Percentiles rank a stretch among this genome's conserved stretches.
These are phyloP conservation scores for Phyllosticta citriasiana DNA, from an alignment of 2,329 filamentous ascomycete species.

Conservation along the genomic window DNA sequence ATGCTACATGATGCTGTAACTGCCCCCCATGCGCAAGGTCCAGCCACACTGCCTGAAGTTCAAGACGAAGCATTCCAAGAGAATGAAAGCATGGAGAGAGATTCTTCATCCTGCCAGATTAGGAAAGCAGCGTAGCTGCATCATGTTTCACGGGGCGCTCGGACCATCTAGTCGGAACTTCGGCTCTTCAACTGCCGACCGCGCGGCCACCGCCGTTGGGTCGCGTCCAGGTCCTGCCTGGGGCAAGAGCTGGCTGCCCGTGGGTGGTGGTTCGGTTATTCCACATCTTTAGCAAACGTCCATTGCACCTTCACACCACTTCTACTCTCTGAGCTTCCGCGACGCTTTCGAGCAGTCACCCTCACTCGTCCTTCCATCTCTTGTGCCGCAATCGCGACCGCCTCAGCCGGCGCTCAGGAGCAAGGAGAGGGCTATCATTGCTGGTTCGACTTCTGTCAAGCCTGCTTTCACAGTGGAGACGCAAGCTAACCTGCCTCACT, in stretches of 20 bases:
- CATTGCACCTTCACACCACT: neutral
- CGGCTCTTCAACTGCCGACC: neutral
- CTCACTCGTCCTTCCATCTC: neutral
- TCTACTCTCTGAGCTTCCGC: neutral
- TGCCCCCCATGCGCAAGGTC: no score
- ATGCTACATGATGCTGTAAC: no score
- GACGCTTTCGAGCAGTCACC: neutral
- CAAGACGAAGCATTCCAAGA: no score
- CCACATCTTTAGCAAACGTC: neutral
- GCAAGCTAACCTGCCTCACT: slow-evolving; percentile 8
- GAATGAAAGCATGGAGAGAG: no score
- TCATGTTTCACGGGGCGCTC: neutral
- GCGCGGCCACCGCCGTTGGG: neutral
- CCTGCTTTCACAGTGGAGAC: slow-evolving; percentile 6
- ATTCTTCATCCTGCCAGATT: neutral
- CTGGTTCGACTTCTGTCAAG: slow-evolving; percentile 12
- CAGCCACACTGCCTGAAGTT: no score
- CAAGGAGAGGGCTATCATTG: slow-evolving; percentile 1
- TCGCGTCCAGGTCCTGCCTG: neutral
- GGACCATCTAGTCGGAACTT: neutral
- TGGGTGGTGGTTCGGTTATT: neutral
- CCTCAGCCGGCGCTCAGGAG: slow-evolving; percentile 2
- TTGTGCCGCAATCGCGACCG: neutral
- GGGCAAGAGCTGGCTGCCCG: neutral
- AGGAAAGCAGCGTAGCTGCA: neutral